phyloP scores from a whole-genome alignment of 2,329 filamentous ascomycete genomes.

The Fusarium subglutinans region DNA sequence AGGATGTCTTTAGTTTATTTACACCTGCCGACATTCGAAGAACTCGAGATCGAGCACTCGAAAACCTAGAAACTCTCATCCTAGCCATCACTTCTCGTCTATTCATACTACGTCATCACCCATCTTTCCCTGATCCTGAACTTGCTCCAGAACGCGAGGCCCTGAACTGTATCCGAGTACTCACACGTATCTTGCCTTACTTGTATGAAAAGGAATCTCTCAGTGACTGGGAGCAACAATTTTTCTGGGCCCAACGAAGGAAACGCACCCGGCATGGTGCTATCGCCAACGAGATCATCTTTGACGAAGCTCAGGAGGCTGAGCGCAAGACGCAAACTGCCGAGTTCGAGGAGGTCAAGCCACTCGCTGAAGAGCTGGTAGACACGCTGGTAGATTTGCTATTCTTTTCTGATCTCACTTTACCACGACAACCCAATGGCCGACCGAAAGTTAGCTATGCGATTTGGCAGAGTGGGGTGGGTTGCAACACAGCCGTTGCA shows the following conservation, averaged over 20 bases:
- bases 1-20: conserved; percentile 97
- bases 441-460: conserved; percentile 88
- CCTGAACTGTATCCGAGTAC: conserved; percentile 92
- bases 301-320: conserved; percentile 76
- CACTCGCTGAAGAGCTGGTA: conserved; percentile 90
- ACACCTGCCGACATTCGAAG: conserved; percentile 88
- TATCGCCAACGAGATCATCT: conserved; percentile 79
- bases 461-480: conserved; percentile 98
- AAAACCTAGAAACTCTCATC: conserved; percentile 90
- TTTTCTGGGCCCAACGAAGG: conserved; percentile 86
- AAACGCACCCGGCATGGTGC: conserved; percentile 74
- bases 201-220: conserved; percentile 90
- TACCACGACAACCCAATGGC: conserved; percentile 75
- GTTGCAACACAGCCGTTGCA: conserved; percentile 87
- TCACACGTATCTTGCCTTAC: conserved; percentile 90
- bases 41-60: conserved; percentile 83
- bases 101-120: conserved; percentile 84
- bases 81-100: conserved; percentile 85
- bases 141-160: conserved; percentile 86
- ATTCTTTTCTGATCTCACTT: conserved; percentile 90
- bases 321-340: conserved; percentile 58
- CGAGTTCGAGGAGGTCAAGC: conserved; percentile 83
- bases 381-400: conserved; percentile 89
- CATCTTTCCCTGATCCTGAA: conserved; percentile 88
- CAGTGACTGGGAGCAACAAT: conserved; percentile 85